Evolutionary conservation across 495 filamentous ascomycete species (phyloP).

Genomic region (Neurospora terricola): DNA sequence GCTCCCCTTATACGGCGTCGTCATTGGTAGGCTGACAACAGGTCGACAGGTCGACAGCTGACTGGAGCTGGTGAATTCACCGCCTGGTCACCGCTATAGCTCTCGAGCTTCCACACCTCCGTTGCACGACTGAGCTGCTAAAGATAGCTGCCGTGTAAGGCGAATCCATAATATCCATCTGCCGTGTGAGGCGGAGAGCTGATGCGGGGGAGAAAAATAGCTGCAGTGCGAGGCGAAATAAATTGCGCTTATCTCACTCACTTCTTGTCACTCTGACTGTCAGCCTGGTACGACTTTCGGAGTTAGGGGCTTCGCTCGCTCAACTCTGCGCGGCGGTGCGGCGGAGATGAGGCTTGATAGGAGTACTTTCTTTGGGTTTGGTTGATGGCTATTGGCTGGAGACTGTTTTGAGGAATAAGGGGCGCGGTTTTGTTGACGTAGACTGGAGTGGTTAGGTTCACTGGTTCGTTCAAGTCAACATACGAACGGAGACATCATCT

Average conservation of each 20-base stretch:
- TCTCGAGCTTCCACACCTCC: too few species aligned
- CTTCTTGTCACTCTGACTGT: neutral
- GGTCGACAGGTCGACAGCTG: neutral
- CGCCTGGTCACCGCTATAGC: too few species aligned
- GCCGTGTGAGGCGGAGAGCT: neutral
- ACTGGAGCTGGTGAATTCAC: neutral
- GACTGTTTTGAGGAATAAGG: neutral
- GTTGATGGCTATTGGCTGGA: neutral
- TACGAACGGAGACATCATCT: neutral
- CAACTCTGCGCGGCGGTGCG: neutral
- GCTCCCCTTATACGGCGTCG: neutral
- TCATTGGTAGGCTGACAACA: neutral
- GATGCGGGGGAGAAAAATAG: neutral
- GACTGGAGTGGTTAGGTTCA: neutral
- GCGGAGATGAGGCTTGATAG: neutral
- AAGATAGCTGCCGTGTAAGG: neutral
- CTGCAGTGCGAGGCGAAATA: neutral
- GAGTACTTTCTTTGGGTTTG: neutral
- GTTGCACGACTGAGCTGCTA: too few species aligned
- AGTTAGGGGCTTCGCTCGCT: neutral
- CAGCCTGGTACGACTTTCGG: neutral
- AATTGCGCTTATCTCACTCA: neutral
- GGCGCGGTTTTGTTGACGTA: neutral
- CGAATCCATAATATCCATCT: neutral
- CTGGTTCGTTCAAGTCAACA: too few species aligned